Evolutionary conservation across 441 rosid genomes (phyloP).

Genomic region (Aleurites moluccanus): DNA sequence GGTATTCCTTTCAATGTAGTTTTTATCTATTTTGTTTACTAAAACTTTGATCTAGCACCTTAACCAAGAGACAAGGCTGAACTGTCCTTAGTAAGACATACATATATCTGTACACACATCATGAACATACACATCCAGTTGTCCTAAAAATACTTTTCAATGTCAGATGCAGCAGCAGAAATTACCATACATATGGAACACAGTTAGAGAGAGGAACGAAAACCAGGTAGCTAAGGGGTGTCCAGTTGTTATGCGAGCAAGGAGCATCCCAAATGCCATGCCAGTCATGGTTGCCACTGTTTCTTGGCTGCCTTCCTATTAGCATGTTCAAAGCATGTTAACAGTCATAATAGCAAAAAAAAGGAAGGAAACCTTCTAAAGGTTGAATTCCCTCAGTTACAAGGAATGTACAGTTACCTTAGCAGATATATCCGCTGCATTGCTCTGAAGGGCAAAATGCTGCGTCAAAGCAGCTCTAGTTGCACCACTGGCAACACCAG

Average conservation of each 20-base stretch:
- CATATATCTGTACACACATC: conserved; percentile 4
- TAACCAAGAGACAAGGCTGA: not conserved
- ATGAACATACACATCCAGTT: not conserved
- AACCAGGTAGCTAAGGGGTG: conserved; percentile 78
- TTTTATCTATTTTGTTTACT: not conserved
- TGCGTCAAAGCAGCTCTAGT: conserved; percentile 98
- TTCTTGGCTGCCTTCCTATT: conserved; percentile 96
- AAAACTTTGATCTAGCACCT: not conserved
- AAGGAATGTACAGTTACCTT: conserved; percentile 47
- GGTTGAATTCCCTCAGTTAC: conserved; percentile 20
- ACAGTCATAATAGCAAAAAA: not conserved
- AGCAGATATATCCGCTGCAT: conserved; percentile 96
- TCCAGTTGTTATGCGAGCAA: conserved; percentile 72
- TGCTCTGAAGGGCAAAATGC: conserved; percentile 92
- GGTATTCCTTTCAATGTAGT: not conserved
- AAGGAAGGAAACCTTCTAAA: too few relatives aligned
- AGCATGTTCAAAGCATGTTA: conserved; percentile 14
- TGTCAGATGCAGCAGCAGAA: conserved; percentile 19
- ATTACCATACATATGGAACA: conserved; percentile 95
- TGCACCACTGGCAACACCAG: conserved; percentile 99
- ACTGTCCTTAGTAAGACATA: not conserved
- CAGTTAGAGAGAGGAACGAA: conserved; percentile 73
- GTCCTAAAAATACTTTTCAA: conserved; percentile 3
- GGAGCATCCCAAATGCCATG: conserved; percentile 94
- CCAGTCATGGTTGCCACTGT: conserved; percentile 94